phyloP scores from a whole-genome alignment of 179 eudicot species.

The Spinacia oleracea region DNA sequence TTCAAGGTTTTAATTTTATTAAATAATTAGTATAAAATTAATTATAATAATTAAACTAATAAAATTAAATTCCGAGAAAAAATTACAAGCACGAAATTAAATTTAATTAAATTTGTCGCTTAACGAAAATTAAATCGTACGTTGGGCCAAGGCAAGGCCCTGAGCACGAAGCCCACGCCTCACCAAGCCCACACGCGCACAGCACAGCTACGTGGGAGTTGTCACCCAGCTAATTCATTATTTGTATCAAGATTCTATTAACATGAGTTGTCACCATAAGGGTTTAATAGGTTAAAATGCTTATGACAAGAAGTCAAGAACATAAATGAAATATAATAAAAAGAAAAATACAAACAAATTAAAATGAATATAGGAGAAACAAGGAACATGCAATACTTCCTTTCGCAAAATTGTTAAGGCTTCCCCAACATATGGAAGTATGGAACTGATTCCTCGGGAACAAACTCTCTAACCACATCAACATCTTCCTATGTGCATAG shows the following conservation, averaged over 20 bases:
- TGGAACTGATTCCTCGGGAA: constrained; percentile 93
- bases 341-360: background rate
- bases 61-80: too few species aligned
- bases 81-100: too few species aligned
- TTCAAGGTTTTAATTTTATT: too few species aligned
- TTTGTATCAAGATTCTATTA: constrained; percentile 13
- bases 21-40: too few species aligned
- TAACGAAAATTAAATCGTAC: too few species aligned
- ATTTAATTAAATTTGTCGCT: too few species aligned
- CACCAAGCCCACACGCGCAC: too few species aligned
- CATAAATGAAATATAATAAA: constrained; percentile 2
- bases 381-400: constrained; percentile 53
- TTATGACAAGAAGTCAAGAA: background rate
- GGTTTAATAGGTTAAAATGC: background rate
- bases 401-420: constrained; percentile 83
- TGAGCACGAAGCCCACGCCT: too few species aligned
- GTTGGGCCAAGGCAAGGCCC: too few species aligned
- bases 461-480: constrained; percentile 78
- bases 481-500: constrained; percentile 56
- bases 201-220: too few species aligned
- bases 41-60: too few species aligned
- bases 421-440: constrained; percentile 94
- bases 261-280: background rate
- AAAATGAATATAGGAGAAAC: background rate
- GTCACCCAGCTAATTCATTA: too few species aligned